A percentile compares a stretch with the other conserved stretches of the same genome.
Conservation (phyloP, 805 yeast species). For the Vanderwaltozyma yarrowii region DNA sequence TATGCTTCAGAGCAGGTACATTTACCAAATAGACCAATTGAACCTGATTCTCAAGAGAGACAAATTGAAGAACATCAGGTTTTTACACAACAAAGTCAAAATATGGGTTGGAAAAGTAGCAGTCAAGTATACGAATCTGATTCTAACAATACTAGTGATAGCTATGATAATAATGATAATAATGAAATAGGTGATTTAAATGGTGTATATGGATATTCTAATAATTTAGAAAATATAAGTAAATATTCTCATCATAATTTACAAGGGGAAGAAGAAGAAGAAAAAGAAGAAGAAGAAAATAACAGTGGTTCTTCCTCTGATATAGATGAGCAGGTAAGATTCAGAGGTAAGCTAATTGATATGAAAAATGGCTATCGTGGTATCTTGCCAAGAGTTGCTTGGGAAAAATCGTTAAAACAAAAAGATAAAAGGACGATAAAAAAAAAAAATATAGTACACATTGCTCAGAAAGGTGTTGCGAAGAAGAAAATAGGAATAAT, state of each 20-base stretch:
- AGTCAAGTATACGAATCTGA: background rate
- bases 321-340: slow-evolving; percentile 8
- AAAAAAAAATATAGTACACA: slow-evolving; percentile 1
- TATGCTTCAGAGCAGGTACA: slow-evolving; percentile 12
- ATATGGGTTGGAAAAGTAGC: no score
- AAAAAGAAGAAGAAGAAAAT: no score
- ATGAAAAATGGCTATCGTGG: slow-evolving; percentile 26
- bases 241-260: no score
- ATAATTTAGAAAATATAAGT: no score
- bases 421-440: slow-evolving; percentile 1
- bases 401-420: slow-evolving; percentile 20
- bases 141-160: background rate
- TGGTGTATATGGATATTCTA: background rate
- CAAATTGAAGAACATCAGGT: background rate
- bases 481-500: slow-evolving; percentile 6
- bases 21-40: slow-evolving; percentile 8
- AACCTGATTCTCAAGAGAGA: slow-evolving; percentile 2
- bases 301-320: background rate
- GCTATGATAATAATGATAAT: background rate
- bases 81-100: no score
- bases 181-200: no score
- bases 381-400: slow-evolving; percentile 23
- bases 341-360: slow-evolving; percentile 22
- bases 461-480: slow-evolving; percentile 20
- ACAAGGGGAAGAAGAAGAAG: no score